Evolutionary conservation across 2,329 filamentous ascomycete species (phyloP), one percentile per base, ranked within the genome.

Genomic region (Xylaria sp.): DNA sequence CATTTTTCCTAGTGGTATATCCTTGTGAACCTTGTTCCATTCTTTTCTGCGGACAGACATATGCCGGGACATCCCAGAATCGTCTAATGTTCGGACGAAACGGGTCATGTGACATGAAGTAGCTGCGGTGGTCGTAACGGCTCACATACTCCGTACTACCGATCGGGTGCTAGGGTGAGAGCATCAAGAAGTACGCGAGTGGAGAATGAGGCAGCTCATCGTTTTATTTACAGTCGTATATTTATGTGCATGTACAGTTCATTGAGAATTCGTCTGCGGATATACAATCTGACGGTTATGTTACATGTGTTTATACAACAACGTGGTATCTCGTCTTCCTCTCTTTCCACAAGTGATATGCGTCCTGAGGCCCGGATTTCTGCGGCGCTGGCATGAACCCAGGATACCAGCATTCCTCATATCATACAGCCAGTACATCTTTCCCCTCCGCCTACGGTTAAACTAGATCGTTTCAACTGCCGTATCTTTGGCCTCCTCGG

Each of bases 301-400:
- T 59, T 60, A 55, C 39, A 60, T 30, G 24, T 45, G 60, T 60
- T 24, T 48, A 30, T 63, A 66, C 57, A 66, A 51, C n/a, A 50
- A 21, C n/a, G 12, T 62, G 11, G 14, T 36, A 51, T 51, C 19
- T 53, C n/a, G 17, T 34, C 61, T 17, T 17, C 19, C 47, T 9
- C n/a, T 7, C 45, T 24, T 48, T 47, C 55, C 48, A 7, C 30
- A n/a, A 47, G 51, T 34, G n/a, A 17, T 24, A 53, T 47, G n/a
- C 6, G 24, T 30, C 17, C 45, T 11, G 11, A 8, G 7, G 9
- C 9, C 47, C 9, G n/a, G 30, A 32, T 47, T 56, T 11, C 8
- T 64, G 45, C n/a, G 51, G 2, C 24, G 11, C 53, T 61, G n/a
- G 19, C 51, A 36, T 32, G 24, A 59, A 27, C 54, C 48, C 39